Base-by-base conservation (phyloP, 2,329 filamentous ascomycete genomes). In the Apiospora koreana region DNA sequence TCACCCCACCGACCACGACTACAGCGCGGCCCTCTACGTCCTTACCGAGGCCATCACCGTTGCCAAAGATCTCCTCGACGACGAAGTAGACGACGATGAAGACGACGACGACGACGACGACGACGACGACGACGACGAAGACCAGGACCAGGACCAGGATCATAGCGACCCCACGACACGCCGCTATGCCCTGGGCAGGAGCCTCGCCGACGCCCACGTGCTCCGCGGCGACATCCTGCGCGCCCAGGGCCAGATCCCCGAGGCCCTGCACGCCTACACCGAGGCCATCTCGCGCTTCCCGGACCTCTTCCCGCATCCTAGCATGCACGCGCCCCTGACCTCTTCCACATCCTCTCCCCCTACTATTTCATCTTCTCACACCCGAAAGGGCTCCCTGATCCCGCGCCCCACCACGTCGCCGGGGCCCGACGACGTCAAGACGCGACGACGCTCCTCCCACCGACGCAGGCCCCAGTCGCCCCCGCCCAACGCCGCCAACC, bases 241-340 rank as follows among this genome's bases (percentile, higher is more conserved):
- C 50, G 38, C n/a, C 38, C 38, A 45, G 18, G 38, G 25, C 48
- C 2, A 14, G 2, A 4, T 69, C 50, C 38, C n/a, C 25, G 38
- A 31, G 50, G 67, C 67, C 50, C 16, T 25, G 23, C 38, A 5
- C 23, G 67, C 67, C 41, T 64, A 69, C 67, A 41, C 16, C 67
- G 66, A 68, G 21, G 66, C 45, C 66, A 35, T 46, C 45, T 6
- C 42, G 42, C 42, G 25, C 45, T 68, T 21, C n/a, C 42, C 66
- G 4, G 66, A 23, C 25, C 21, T 16, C 66, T 45, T n/a, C 43
- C 28, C 66, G 28, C 45, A 18, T 2, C 10, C n/a, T 38, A 28
- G 35, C 16, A 28, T 28, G 16, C 16, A 35, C 50, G 28, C 50
- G 28, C 7, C 50, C 16, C 28, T 58, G 28, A 35, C 28, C 1